A percentile compares a stretch with the other conserved stretches of the same genome.
Evolutionary conservation across 2,329 filamentous ascomycete species (phyloP).

Genomic region (Raffaelea ambrosiae): DNA sequence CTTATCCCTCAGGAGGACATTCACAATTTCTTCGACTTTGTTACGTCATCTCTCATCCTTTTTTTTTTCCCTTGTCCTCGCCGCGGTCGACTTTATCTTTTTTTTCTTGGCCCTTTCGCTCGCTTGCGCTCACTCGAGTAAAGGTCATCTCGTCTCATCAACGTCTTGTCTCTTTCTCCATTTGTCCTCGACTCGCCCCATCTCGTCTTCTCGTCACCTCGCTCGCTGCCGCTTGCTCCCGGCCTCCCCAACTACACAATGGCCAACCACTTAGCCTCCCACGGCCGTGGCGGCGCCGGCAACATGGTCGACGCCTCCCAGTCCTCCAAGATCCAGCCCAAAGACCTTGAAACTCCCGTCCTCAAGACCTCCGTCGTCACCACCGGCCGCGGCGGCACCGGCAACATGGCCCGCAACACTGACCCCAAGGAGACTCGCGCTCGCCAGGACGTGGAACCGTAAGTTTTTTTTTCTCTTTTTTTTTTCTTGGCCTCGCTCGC

Average conservation of each 20-base stretch:
- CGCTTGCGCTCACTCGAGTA: background rate
- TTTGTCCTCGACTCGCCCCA: background rate
- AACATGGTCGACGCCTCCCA: slow-evolving; percentile 55
- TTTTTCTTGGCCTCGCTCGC: no score
- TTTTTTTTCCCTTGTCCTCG: background rate
- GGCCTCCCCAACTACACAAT: slow-evolving; percentile 23
- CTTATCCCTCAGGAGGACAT: no score
- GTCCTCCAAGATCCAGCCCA: slow-evolving; percentile 37
- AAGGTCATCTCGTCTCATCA: no score
- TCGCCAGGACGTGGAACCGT: slow-evolving; percentile 75
- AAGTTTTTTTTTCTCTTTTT: no score
- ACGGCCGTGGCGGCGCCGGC: slow-evolving; percentile 72
- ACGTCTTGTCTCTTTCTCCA: background rate
- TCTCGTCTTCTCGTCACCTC: background rate
- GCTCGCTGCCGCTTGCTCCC: background rate
- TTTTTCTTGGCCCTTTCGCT: background rate
- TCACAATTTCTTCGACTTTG: no score
- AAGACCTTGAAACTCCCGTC: slow-evolving; percentile 71
- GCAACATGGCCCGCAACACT: slow-evolving; percentile 73
- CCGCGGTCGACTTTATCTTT: background rate
- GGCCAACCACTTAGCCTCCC: slow-evolving; percentile 41
- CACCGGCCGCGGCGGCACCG: slow-evolving; percentile 78
- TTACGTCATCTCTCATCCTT: background rate
- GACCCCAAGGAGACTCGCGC: slow-evolving; percentile 66
- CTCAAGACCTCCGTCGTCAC: slow-evolving; percentile 80